Base-by-base conservation (phyloP, 2,329 filamentous ascomycete species). In the Sporothrix inflata region DNA sequence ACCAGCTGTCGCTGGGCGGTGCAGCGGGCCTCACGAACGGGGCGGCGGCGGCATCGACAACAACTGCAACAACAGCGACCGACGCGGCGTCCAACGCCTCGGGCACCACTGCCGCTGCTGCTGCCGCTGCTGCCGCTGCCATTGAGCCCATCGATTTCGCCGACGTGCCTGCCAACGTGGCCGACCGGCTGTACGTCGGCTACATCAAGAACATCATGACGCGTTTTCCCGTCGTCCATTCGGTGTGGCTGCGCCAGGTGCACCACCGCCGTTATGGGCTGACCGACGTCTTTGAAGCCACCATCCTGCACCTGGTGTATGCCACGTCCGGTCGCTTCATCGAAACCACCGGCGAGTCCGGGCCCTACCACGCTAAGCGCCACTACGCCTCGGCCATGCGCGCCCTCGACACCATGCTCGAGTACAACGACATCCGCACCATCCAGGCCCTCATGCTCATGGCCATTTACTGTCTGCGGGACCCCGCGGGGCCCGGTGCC, bases 321-420 rank as follows among this genome's bases (percentile, higher is more conserved):
- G 78, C 79, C 19, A 78, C 76, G 40, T 77, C 76, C 9, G 78
- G 77, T 7, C 76, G 78, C 12, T 79, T 79, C 71, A 73, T 80
- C 3, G 76, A 78, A 63, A 78, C 76, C 1, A 78, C 78, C 6
- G 78, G 79, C 57, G 77, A 79, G 67, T 77, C 76, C 1, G 77
- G 74, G 27, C 72, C 71, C 7, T 76, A 76, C 47, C 73, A 72
- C 61, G 71, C 74, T 1, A 70, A 75, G 42, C 70, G 74, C 38
- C 76, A 77, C 67, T 74, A 74, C 45, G 74, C 74, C 55, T 61
- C 71, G 51, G 75, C 76, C 3, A 68, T 76, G 34, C 68, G 72
- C 47, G 70, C 74, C 45, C 70, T 76, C 19, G 74, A 77, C 55
- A 73, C 74, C 5, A 74, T 77, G 16, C 66, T 75, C 53, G 70